Conservation (phyloP, 106 monocot genomes). For the Alisma plantagoaquatica region DNA sequence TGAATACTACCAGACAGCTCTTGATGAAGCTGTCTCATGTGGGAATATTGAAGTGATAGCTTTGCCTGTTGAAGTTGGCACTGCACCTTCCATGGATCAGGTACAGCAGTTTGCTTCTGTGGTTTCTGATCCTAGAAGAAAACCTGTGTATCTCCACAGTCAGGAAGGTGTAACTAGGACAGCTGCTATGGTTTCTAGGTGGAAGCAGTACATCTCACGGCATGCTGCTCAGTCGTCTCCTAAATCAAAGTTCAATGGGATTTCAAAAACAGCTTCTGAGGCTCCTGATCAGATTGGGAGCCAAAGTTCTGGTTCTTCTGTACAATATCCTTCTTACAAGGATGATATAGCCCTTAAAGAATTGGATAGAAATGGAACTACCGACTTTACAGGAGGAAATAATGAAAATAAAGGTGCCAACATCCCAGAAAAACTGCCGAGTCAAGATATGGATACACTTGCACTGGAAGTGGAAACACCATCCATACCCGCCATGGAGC, state of each 20-base stretch:
- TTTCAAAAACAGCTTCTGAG: conserved; percentile 12
- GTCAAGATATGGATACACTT: too few relatives aligned
- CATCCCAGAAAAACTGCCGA: too few relatives aligned
- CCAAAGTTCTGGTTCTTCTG: conserved; percentile 5
- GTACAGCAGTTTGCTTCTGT: conserved; percentile 65
- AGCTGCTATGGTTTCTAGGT: conserved; percentile 95
- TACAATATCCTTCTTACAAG: conserved; percentile 13
- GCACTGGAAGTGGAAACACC: too few relatives aligned
- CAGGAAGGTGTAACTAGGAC: conserved; percentile 83
- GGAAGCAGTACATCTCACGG: conserved; percentile 62
- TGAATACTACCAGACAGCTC: conserved; percentile 36
- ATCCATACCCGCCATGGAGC: too few relatives aligned
- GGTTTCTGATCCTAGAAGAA: conserved; percentile 46
- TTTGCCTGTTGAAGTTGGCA: conserved; percentile 77
- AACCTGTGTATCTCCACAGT: conserved; percentile 80
- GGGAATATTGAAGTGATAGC: conserved; percentile 66
- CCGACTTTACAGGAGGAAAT: neutral
- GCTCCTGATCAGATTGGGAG: neutral
- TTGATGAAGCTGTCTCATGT: conserved; percentile 43
- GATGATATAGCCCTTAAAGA: conserved; percentile 5
- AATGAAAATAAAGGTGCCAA: neutral
- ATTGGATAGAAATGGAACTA: neutral
- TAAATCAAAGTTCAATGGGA: too few relatives aligned
- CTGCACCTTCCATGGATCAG: conserved; percentile 75
- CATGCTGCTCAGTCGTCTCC: conserved; percentile 8